These are phyloP conservation scores for Monosporozyma aerobia DNA, from an alignment of 805 yeast species.

Conservation along the genomic window DNA sequence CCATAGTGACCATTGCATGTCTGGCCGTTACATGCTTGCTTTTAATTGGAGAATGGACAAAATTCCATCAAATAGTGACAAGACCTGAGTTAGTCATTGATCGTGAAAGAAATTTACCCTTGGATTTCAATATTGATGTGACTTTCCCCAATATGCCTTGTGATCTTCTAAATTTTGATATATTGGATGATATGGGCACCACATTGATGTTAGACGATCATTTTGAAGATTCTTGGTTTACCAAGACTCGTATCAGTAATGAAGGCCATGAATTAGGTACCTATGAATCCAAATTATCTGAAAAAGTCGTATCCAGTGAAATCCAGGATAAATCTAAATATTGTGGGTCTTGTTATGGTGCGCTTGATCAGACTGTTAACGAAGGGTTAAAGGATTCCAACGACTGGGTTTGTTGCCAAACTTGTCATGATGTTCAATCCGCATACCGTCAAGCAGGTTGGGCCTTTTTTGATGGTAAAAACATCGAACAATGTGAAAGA, in stretches of 20 bases:
- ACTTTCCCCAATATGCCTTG: conserved; percentile 83
- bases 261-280: conserved; percentile 44
- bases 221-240: conserved; percentile 65
- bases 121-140: conserved; percentile 74
- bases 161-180: conserved; percentile 68
- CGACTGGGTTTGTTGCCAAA: conserved; percentile 64
- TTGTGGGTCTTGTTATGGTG: conserved; percentile 92
- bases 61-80: conserved; percentile 56
- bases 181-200: conserved; percentile 85
- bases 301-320: conserved; percentile 61
- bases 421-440: conserved; percentile 67
- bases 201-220: conserved; percentile 55
- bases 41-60: conserved; percentile 63
- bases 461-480: conserved; percentile 85
- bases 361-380: conserved; percentile 45
- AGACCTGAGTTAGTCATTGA: conserved; percentile 86
- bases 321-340: conserved; percentile 60
- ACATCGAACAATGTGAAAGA: conserved; percentile 84
- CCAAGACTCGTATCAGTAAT: conserved; percentile 47
- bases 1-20: conserved; percentile 72
- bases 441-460: conserved; percentile 75
- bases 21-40: conserved; percentile 50
- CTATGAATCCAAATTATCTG: conserved; percentile 41
- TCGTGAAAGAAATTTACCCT: conserved; percentile 60
- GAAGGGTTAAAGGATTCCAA: conserved; percentile 24